Evolutionary conservation across 2,329 filamentous ascomycete species (phyloP).

Genomic region (Penicillium sp.): DNA sequence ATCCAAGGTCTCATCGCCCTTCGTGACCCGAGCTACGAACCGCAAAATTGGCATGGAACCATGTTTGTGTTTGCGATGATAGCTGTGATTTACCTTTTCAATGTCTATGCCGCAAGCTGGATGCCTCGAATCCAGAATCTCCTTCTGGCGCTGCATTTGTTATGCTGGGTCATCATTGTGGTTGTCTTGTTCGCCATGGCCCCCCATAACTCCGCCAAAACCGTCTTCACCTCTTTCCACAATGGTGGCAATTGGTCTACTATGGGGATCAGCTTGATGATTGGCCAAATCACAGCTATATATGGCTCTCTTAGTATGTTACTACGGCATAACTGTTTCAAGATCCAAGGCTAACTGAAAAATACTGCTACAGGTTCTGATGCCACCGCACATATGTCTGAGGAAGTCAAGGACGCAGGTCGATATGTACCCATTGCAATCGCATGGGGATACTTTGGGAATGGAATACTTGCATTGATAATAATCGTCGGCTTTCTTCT

Average conservation of each 20-base stretch:
- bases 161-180: conserved; percentile 31
- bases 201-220: conserved; percentile 20
- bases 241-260: conserved; percentile 33
- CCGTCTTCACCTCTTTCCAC: conserved; percentile 34
- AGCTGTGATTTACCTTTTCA: conserved; percentile 37
- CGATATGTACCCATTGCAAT: conserved; percentile 41
- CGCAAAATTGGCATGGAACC: conserved; percentile 43
- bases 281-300: conserved; percentile 31
- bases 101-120: conserved; percentile 27
- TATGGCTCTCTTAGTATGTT: conserved; percentile 24
- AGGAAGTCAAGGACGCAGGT: conserved; percentile 43
- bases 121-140: conserved; percentile 35
- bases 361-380: conserved; percentile 21
- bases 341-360: background rate
- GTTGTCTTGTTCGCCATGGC: conserved; percentile 29
- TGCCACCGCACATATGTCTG: conserved; percentile 35
- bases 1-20: conserved; percentile 41
- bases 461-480: conserved; percentile 38
- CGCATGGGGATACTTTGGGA: conserved; percentile 39
- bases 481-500: conserved; percentile 41
- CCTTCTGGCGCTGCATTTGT: conserved; percentile 32
- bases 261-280: conserved; percentile 30
- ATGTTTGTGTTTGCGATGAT: conserved; percentile 43
- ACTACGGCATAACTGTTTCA: background rate
- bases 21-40: conserved; percentile 35